Evolutionary conservation across 2,329 filamentous ascomycete genomes (phyloP).

Genomic region (Claviceps monticola): DNA sequence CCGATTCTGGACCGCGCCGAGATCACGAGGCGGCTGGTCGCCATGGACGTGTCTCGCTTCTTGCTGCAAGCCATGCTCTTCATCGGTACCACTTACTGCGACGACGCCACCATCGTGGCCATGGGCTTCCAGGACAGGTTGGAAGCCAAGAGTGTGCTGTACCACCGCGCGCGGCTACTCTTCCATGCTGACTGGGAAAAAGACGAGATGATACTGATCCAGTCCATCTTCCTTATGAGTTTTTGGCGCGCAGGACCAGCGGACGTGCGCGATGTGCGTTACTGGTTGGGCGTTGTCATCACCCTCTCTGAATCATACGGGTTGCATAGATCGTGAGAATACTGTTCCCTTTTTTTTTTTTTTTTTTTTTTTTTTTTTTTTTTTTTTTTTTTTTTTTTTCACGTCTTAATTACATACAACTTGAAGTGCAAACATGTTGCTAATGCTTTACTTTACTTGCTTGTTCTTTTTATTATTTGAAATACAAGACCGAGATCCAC

Average conservation of each 20-base stretch:
- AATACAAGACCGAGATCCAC: slow-evolving; percentile 14
- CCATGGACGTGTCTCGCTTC: slow-evolving; percentile 31
- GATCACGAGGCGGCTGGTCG: slow-evolving; percentile 24
- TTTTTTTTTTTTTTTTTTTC: not conserved
- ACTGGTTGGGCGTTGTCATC: slow-evolving; percentile 37
- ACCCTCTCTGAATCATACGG: slow-evolving; percentile 36
- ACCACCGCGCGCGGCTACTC: slow-evolving; percentile 34
- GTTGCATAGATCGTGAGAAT: slow-evolving; percentile 24
- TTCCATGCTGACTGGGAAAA: slow-evolving; percentile 40
- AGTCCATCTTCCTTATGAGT: slow-evolving; percentile 39
- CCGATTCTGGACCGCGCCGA: slow-evolving; percentile 35
- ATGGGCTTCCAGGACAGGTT: slow-evolving; percentile 34
- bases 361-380: no score
- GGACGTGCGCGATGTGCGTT: slow-evolving; percentile 33
- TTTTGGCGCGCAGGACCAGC: slow-evolving; percentile 38
- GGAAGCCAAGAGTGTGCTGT: slow-evolving; percentile 35
- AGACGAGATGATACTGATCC: slow-evolving; percentile 34
- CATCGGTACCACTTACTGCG: slow-evolving; percentile 39
- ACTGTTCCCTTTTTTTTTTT: not conserved
- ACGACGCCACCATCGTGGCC: slow-evolving; percentile 26
- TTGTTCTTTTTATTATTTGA: not conserved
- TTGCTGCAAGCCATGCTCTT: slow-evolving; percentile 40
- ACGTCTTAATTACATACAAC: no score
- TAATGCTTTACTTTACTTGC: not conserved
- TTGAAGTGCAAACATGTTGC: no score